Conservation (phyloP, 179 eudicot species). For the Kewa caespitosa region DNA sequence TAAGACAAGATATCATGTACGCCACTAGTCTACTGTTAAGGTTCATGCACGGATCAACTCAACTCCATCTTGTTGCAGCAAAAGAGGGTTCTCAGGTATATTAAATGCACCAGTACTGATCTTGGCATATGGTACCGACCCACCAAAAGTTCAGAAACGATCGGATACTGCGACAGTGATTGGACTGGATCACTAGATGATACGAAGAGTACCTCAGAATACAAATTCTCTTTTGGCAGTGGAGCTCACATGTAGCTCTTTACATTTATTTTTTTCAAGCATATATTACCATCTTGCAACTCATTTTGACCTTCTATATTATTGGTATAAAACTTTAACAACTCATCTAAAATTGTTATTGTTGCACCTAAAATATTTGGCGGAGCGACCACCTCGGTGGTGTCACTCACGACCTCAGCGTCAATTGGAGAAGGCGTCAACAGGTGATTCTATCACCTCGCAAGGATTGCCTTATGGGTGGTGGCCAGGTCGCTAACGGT, state of each 20-base stretch:
- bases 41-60: constrained; percentile 16
- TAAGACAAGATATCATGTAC: constrained; percentile 7
- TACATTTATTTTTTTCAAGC: no score
- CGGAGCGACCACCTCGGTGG: no score
- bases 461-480: no score
- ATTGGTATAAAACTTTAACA: no score
- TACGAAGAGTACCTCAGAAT: not conserved
- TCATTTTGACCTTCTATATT: no score
- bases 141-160: not conserved
- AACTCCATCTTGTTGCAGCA: not conserved
- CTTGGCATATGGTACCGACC: not conserved
- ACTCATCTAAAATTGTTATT: no score
- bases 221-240: not conserved
- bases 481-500: no score
- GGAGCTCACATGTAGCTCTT: not conserved
- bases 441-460: no score
- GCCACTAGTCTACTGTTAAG: constrained; percentile 2
- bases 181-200: not conserved
- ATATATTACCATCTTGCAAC: no score
- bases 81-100: constrained; percentile 8
- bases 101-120: not conserved
- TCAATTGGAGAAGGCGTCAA: no score
- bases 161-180: constrained; percentile 16
- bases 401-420: no score
- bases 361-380: no score